Percentiles rank a stretch among this genome's conserved stretches.
phyloP scores from a whole-genome alignment of 2,329 filamentous ascomycete genomes.

The Ophidiomyces ophidiicola region DNA sequence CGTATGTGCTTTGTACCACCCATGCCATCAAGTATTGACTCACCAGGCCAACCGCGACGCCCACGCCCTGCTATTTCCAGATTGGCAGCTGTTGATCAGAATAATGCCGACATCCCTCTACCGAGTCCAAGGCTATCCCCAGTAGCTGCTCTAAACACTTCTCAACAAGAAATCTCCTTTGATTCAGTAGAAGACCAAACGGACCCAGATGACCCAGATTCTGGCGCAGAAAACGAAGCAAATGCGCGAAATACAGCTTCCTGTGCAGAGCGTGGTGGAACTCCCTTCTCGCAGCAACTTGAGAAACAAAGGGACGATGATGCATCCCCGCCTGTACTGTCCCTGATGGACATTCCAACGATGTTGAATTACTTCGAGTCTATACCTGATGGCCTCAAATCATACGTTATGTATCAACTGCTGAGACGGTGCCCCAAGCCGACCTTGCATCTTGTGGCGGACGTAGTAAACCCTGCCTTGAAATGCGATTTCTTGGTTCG shows the following conservation, averaged over 20 bases:
- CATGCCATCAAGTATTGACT: neutral
- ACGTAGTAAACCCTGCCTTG: slow-evolving; percentile 81
- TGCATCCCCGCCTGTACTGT: slow-evolving; percentile 27
- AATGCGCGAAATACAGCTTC: slow-evolving; percentile 19
- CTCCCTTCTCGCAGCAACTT: neutral
- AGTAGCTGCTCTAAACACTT: slow-evolving; percentile 60
- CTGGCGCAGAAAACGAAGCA: slow-evolving; percentile 38
- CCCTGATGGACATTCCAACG: slow-evolving; percentile 63
- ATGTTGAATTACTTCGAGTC: slow-evolving; percentile 85
- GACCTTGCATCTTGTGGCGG: slow-evolving; percentile 77
- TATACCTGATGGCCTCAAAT: slow-evolving; percentile 83
- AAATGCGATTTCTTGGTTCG: slow-evolving; percentile 86
- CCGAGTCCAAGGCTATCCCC: slow-evolving; percentile 92
- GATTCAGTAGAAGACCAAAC: slow-evolving; percentile 31
- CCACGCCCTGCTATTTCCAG: slow-evolving; percentile 28
- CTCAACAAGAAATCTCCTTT: slow-evolving; percentile 33
- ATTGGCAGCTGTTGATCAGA: slow-evolving; percentile 10
- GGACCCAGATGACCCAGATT: slow-evolving; percentile 34
- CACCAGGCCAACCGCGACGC: slow-evolving; percentile 15
- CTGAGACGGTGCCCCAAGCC: slow-evolving; percentile 76
- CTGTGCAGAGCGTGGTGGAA: neutral
- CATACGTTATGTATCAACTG: slow-evolving; percentile 93
- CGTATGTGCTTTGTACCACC: neutral
- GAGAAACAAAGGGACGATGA: slow-evolving; percentile 8
- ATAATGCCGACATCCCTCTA: slow-evolving; percentile 55